Percentiles rank a stretch among this genome's conserved stretches.
These are phyloP conservation scores for Nitzschia putrida DNA, from an alignment of 108 stramenopile species.

Conservation along the genomic window DNA sequence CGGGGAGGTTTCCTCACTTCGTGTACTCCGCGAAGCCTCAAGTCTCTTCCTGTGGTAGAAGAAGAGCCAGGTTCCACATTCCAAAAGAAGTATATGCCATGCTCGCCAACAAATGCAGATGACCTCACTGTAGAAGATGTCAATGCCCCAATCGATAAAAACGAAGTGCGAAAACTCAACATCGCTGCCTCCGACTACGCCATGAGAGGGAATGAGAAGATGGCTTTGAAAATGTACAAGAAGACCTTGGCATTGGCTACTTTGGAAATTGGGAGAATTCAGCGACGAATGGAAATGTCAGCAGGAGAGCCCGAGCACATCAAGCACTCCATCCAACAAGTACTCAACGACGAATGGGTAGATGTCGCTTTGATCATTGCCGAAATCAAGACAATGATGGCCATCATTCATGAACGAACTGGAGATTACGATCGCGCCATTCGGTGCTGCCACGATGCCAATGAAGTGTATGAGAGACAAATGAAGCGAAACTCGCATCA, in stretches of 20 bases:
- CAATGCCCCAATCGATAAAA: neutral
- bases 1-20: neutral
- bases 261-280: constrained; percentile 15
- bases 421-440: constrained; percentile 36
- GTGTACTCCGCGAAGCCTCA: neutral
- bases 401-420: constrained; percentile 36
- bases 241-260: constrained; percentile 17
- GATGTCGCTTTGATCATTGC: constrained; percentile 28
- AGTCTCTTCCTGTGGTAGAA: neutral
- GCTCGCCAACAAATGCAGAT: too few relatives aligned
- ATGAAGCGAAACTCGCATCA: constrained; percentile 9
- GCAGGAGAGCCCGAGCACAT: constrained; percentile 1
- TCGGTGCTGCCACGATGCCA: constrained; percentile 24
- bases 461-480: constrained; percentile 25
- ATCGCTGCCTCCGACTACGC: constrained; percentile 13
- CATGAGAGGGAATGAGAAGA: constrained; percentile 35
- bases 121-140: neutral
- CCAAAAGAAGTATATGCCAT: neutral
- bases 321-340: constrained; percentile 7
- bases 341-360: constrained; percentile 35
- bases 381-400: constrained; percentile 36
- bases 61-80: neutral
- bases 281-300: constrained; percentile 19
- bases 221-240: constrained; percentile 34
- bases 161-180: constrained; percentile 13